These are phyloP conservation scores for Cladobotryum protrusum DNA, from an alignment of 2,329 filamentous ascomycete species.

Conservation along the genomic window DNA sequence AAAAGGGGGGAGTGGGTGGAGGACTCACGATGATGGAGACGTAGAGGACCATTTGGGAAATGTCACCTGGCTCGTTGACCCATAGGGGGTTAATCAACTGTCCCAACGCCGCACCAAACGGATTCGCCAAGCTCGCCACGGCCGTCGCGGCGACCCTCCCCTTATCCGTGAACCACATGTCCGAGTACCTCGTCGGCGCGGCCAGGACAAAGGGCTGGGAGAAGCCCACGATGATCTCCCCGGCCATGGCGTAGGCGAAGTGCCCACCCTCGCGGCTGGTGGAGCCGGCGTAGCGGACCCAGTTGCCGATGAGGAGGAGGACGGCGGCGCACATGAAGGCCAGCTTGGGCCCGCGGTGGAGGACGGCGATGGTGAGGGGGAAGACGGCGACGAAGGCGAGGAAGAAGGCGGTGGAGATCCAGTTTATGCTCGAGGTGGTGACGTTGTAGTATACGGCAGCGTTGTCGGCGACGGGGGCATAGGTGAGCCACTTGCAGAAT, in stretches of 20 bases:
- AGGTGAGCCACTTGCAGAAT: conserved; percentile 69
- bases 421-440: conserved; percentile 74
- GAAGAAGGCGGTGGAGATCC: conserved; percentile 82
- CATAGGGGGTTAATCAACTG: conserved; percentile 80
- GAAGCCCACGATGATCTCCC: conserved; percentile 83
- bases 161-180: conserved; percentile 84
- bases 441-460: conserved; percentile 71
- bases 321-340: conserved; percentile 68
- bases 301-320: conserved; percentile 77
- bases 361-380: conserved; percentile 67
- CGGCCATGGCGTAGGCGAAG: conserved; percentile 78
- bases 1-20: neutral
- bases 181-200: conserved; percentile 84
- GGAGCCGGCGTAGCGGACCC: conserved; percentile 78
- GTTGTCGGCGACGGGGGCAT: conserved; percentile 72
- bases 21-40: conserved; percentile 71
- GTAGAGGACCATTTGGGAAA: conserved; percentile 80
- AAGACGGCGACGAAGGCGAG: conserved; percentile 73
- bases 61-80: conserved; percentile 54
- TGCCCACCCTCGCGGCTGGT: conserved; percentile 48
- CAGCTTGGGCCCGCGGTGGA: conserved; percentile 73
- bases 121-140: conserved; percentile 77
- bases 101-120: conserved; percentile 80
- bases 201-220: conserved; percentile 88
- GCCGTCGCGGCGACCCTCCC: conserved; percentile 86